Conservation (phyloP, 305 asterid species). For the Rubia occidens region DNA sequence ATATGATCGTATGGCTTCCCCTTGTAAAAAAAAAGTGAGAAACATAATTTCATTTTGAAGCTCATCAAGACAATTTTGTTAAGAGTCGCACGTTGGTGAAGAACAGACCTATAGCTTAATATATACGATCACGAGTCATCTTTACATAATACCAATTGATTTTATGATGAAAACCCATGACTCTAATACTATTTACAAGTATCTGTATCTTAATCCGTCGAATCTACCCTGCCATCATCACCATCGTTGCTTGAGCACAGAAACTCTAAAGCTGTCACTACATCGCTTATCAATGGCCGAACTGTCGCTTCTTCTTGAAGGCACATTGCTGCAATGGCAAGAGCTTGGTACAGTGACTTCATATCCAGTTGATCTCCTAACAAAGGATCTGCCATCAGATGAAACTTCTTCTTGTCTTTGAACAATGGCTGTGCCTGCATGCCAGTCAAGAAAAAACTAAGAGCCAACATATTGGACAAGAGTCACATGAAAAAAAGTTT, state of each 20-base stretch:
- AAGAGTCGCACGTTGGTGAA: no score
- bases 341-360: constrained; percentile 36
- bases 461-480: no score
- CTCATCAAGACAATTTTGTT: not conserved
- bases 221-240: not conserved
- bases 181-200: not conserved
- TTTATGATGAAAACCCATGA: no score
- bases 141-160: no score
- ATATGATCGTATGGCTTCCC: not conserved
- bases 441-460: not conserved
- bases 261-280: constrained; percentile 30
- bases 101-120: no score
- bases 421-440: constrained; percentile 44
- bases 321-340: constrained; percentile 47
- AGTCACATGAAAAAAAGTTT: not conserved
- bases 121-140: no score
- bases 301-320: constrained; percentile 35
- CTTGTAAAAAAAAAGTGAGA: not conserved
- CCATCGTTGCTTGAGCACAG: constrained; percentile 16
- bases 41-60: not conserved
- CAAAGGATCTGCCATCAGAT: constrained; percentile 36
- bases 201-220: not conserved
- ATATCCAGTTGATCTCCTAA: constrained; percentile 28
- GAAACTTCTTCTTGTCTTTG: constrained; percentile 33
- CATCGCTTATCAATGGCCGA: constrained; percentile 39